Percentiles rank a stretch among this genome's conserved stretches.
phyloP scores from a whole-genome alignment of 805 yeast genomes.

The Myxozyma vanderwaltii region DNA sequence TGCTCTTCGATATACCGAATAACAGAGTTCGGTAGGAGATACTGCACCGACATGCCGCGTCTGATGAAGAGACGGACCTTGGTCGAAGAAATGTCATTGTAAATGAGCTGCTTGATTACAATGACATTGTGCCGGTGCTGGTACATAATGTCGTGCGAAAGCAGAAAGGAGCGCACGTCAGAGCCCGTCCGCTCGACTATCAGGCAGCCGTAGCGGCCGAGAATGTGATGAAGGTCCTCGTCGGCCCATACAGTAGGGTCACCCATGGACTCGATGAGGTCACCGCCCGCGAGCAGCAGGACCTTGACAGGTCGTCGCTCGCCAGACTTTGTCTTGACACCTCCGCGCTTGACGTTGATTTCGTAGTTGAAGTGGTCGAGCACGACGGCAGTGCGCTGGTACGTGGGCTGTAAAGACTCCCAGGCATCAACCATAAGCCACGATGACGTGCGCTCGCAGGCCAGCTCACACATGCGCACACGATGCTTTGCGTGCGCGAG shows the following conservation, averaged over 20 bases:
- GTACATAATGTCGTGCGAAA: conserved; percentile 95
- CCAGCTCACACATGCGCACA: conserved; percentile 97
- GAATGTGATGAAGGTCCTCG: conserved; percentile 87
- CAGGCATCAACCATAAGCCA: conserved; percentile 99
- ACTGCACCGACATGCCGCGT: conserved; percentile 96
- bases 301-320: conserved; percentile 78
- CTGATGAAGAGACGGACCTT: conserved; percentile 90
- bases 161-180: conserved; percentile 87
- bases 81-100: conserved; percentile 94
- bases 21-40: conserved; percentile 88
- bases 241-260: conserved; percentile 99
- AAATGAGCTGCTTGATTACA: conserved; percentile 92
- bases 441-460: conserved; percentile 92
- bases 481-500: conserved; percentile 86
- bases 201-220: conserved; percentile 94
- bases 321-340: conserved; percentile 57
- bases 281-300: conserved; percentile 97
- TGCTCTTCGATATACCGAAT: conserved; percentile 94
- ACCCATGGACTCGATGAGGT: conserved; percentile 97
- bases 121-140: conserved; percentile 86
- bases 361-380: conserved; percentile 96
- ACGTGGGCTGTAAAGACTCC: conserved; percentile 90
- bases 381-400: conserved; percentile 92
- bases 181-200: conserved; percentile 96
- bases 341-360: conserved; percentile 86